Conservation (phyloP, 2,329 filamentous ascomycete species). For the Clonostachys sp. region DNA sequence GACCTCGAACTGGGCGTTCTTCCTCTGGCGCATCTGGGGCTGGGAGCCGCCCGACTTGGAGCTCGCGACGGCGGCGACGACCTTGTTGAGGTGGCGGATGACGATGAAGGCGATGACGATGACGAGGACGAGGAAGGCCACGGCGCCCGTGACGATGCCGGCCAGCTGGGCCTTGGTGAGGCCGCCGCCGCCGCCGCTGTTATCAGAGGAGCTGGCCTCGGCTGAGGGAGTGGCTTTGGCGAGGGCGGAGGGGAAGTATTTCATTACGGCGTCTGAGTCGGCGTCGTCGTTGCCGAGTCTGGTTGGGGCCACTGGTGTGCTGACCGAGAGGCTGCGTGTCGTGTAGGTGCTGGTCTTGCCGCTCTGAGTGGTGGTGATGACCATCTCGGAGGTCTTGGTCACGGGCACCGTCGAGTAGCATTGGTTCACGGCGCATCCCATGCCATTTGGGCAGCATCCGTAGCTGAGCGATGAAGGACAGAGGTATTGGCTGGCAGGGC, state of each 20-base stretch:
- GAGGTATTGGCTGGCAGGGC: conserved; percentile 36
- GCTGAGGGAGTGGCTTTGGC: conserved; percentile 30
- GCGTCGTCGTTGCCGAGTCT: conserved; percentile 4
- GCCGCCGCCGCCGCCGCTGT: conserved; percentile 18
- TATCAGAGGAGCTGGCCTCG: conserved; percentile 10
- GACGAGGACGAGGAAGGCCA: conserved; percentile 41
- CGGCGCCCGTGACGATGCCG: conserved; percentile 48
- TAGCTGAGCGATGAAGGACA: conserved; percentile 46
- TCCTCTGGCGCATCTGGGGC: conserved; percentile 28
- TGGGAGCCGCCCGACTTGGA: conserved; percentile 16
- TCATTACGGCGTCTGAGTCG: conserved; percentile 19
- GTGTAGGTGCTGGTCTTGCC: conserved; percentile 32
- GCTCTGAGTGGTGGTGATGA: conserved; percentile 37
- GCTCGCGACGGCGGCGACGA: conserved; percentile 31
- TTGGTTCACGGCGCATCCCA: conserved; percentile 39
- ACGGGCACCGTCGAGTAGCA: conserved; percentile 44
- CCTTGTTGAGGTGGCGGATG: conserved; percentile 42
- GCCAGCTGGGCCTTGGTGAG: conserved; percentile 38
- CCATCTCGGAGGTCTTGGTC: conserved; percentile 37
- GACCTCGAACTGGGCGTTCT: conserved; percentile 34
- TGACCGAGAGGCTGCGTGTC: conserved; percentile 28
- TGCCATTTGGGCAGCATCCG: conserved; percentile 46
- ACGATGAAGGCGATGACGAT: conserved; percentile 42
- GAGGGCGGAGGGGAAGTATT: conserved; percentile 37
- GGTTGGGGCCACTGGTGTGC: conserved; percentile 28